Conservation (phyloP, 495 filamentous ascomycete species). For the Hamigera avellanea region DNA sequence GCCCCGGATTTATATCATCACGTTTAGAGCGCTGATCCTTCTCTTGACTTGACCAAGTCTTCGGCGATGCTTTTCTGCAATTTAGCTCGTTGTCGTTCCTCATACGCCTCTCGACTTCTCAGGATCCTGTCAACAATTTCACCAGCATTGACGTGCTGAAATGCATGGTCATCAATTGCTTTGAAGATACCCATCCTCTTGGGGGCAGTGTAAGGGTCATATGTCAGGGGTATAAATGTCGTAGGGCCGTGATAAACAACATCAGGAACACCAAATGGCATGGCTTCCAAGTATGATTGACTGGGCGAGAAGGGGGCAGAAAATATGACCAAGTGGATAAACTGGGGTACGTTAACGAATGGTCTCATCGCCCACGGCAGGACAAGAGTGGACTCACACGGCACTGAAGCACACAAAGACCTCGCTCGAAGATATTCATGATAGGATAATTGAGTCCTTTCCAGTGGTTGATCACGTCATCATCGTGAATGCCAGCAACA, state of each 20-base stretch:
- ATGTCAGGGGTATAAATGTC: slow-evolving; percentile 73
- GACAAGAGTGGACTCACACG: slow-evolving; percentile 44
- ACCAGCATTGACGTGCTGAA: slow-evolving; percentile 78
- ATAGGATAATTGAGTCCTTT: slow-evolving; percentile 98
- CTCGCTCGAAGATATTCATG: slow-evolving; percentile 97
- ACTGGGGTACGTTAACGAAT: slow-evolving; percentile 39
- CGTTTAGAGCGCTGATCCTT: slow-evolving; percentile 5
- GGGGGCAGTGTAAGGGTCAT: slow-evolving; percentile 75
- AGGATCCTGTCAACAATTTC: slow-evolving; percentile 87
- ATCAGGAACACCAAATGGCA: slow-evolving; percentile 65
- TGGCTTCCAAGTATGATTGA: slow-evolving; percentile 55
- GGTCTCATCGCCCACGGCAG: too few relatives aligned
- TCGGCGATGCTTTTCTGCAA: slow-evolving; percentile 71
- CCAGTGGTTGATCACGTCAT: slow-evolving; percentile 86
- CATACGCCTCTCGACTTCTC: slow-evolving; percentile 70
- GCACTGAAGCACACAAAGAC: slow-evolving; percentile 91
- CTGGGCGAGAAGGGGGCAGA: slow-evolving; percentile 79
- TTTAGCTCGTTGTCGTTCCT: slow-evolving; percentile 82
- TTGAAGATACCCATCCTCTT: slow-evolving; percentile 70
- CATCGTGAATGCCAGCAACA: slow-evolving; percentile 85
- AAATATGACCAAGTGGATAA: slow-evolving; percentile 77
- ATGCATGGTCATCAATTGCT: slow-evolving; percentile 61
- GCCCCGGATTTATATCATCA: too few relatives aligned
- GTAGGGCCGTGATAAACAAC: slow-evolving; percentile 94
- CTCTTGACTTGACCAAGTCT: slow-evolving; percentile 29